Conservation (phyloP, 192 early-diverging fungal genomes). For the Cladochytrium replicatum region DNA sequence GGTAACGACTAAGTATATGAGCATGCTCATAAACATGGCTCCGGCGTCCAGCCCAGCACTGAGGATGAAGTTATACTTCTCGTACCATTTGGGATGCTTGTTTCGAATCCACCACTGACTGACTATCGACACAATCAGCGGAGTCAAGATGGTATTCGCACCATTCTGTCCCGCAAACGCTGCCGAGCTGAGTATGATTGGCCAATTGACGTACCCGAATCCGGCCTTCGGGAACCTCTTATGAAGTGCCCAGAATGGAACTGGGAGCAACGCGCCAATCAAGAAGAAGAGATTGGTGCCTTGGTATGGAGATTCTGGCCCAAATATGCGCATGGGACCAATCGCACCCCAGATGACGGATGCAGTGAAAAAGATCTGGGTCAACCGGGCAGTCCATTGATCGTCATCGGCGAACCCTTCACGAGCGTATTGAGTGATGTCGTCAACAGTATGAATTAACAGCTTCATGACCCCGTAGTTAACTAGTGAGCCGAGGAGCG, state of each 20-base stretch:
- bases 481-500: conserved; percentile 34
- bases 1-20: not conserved
- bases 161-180: too few relatives aligned
- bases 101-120: conserved; percentile 64
- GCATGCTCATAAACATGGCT: conserved; percentile 2
- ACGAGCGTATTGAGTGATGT: too few relatives aligned
- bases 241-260: conserved; percentile 58
- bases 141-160: conserved; percentile 4
- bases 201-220: conserved; percentile 58
- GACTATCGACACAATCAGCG: conserved; percentile 48
- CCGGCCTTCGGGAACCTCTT: conserved; percentile 55
- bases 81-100: conserved; percentile 52
- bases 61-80: conserved; percentile 44
- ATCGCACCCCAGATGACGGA: too few relatives aligned
- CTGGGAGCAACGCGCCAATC: conserved; percentile 55
- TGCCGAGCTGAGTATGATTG: conserved; percentile 58
- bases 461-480: too few relatives aligned
- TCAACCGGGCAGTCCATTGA: too few relatives aligned
- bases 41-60: conserved; percentile 48
- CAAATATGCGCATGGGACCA: too few relatives aligned
- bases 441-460: too few relatives aligned
- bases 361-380: conserved; percentile 46
- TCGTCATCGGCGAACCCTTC: too few relatives aligned
- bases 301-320: conserved; percentile 49
- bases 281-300: conserved; percentile 38